Base-by-base conservation (phyloP, 176 grass and related monocot species). In the Poa pratensis region DNA sequence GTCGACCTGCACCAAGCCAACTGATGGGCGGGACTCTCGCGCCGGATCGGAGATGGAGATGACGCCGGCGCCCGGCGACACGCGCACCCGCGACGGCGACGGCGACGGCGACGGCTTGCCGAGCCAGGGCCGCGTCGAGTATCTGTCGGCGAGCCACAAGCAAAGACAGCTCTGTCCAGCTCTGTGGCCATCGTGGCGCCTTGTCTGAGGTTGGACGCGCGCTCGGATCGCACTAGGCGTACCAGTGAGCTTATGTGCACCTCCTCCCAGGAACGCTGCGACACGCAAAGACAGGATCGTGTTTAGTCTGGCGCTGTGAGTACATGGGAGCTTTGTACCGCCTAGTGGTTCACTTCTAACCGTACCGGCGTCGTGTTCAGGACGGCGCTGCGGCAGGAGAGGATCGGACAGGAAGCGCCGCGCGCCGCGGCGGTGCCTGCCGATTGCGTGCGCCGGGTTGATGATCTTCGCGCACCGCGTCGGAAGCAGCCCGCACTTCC, bases 191-290 rank as follows among this genome's bases (percentile, higher is more conserved):
- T 32, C 32, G 92, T 53, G 14, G 55, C 57, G 2, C 73, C 57
- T 5, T 51, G 66, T 78, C 67, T 60, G 67, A 26, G 73, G 18
- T 32, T 68, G 65, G 76, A 79, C 22, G 13, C 50, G 30, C 65
- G 52, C 8, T 42, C 78, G 9, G 88, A 65, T 40, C 70, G 78
- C 50, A 81, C 78, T 69, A 90, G 83, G 54, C 70, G 68, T 34
- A 74, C 73, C 48, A 90, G 83, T 7, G 86, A 88, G 35, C 93
- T 90, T 43, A 90, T 73, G 71, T 95, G 90, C 75, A 84, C 74
- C 50, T 90, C 89, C 65, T 94, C 91, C 96, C 89, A 95, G 4
- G 89, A 92, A 54, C 83, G 69, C 96, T 95, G 89, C 81, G 49
- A 77, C 63, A 40, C 59, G 9, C 27, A 59, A 15, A 20, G 24